Evolutionary conservation across 331 rosid species (phyloP).

Genomic region (Spiraea crenata): DNA sequence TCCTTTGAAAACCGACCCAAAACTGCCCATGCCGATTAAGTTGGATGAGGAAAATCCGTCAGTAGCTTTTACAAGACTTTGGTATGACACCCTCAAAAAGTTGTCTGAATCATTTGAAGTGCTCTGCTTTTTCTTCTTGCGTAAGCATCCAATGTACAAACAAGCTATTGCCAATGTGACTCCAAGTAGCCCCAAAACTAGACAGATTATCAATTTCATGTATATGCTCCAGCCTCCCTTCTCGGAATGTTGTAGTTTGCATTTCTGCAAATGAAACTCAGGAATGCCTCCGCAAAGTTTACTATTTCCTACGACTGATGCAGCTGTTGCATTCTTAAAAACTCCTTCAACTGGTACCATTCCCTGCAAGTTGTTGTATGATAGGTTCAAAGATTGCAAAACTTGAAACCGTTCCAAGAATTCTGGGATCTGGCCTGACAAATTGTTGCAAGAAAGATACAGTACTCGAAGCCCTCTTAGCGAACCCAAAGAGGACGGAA

Average conservation of each 20-base stretch:
- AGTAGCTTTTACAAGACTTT: conserved; percentile 21
- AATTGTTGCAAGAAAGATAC: background rate
- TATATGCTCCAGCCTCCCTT: background rate
- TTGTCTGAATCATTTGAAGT: background rate
- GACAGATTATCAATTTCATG: background rate
- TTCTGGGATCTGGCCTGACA: background rate
- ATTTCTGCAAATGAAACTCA: background rate
- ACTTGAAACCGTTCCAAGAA: background rate
- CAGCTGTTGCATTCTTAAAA: conserved; percentile 11
- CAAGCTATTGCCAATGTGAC: background rate
- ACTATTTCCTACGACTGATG: conserved; percentile 12
- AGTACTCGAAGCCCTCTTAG: background rate
- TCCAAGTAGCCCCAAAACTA: background rate
- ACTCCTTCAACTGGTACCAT: conserved; percentile 16
- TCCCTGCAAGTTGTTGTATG: conserved; percentile 11
- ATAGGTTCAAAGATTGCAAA: background rate
- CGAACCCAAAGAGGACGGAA: background rate
- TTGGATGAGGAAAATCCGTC: conserved; percentile 12
- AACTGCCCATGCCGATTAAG: conserved; percentile 23
- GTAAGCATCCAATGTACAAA: background rate
- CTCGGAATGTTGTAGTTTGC: background rate
- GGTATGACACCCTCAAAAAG: background rate
- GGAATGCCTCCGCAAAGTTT: conserved; percentile 23
- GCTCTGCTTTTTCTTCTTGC: background rate
- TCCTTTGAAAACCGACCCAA: conserved; percentile 25